Base-by-base conservation (phyloP, 768 basidiomycete species). In the Leucocoprinus sp. region DNA sequence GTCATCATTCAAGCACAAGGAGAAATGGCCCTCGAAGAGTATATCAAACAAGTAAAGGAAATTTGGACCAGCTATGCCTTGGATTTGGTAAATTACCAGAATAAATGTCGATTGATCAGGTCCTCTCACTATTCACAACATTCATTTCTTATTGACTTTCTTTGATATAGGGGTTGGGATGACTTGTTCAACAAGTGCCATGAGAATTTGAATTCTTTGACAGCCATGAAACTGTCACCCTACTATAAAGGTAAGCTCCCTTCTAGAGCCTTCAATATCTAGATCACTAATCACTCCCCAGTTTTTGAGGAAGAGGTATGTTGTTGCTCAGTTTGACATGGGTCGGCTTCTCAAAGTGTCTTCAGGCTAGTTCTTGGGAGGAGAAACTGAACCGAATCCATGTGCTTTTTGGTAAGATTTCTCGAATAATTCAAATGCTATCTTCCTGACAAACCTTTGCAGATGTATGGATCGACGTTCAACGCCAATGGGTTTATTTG, bases 401-500 rank as follows among this genome's bases (percentile, higher is more conserved):
- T 55, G 93, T 96, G 24, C 75, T 99, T 8, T 98, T 99, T 57
- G 95, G 89, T 89, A 50, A 55, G 73, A 26, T 0, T 58, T 1
- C 1, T 8, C 12, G n/a, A 5, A 8, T 31, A 26, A 26, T 1
- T n/a, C 22, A 9, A 7, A 19, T 43, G 23, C 31, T 45, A 29
- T 34, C 31, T 37, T 23, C 34, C 42, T 61, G 36, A n/a, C n/a
- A 50, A 36, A 5, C 26, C 8, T 35, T 35, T 12, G n/a, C 52
- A 91, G 90, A 99, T 64, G 86, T 98, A 28, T 99, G 96, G 96
- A 96, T 99, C 54, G 96, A 99, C 55, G 96, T 99, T 12, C 96
- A 99, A 56, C 81, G 96, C 5, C 96, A 99, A 69, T 99, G 96
- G 96, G 96, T 99, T 1, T 99, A 99, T 60, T 75, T 99, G 42